A percentile compares a stretch with the other conserved stretches of the same genome.
These are phyloP conservation scores for Quercus aquifolioides DNA, from an alignment of 306 rosid genomes.

Conservation along the genomic window DNA sequence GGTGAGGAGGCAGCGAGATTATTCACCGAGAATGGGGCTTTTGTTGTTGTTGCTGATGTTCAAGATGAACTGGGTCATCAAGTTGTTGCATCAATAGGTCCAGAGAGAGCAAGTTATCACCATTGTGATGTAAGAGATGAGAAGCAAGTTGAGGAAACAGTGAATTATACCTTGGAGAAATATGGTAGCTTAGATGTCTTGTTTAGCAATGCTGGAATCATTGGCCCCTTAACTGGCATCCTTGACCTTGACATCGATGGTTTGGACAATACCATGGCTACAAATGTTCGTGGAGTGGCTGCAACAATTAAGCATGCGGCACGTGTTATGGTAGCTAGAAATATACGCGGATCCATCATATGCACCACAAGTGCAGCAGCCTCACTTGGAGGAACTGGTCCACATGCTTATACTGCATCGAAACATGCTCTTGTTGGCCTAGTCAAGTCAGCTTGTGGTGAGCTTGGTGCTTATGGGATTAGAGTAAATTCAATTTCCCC, in stretches of 20 bases:
- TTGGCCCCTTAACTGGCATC: slow-evolving; percentile 57
- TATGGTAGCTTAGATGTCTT: slow-evolving; percentile 61
- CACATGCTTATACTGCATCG: slow-evolving; percentile 57
- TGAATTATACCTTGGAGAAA: slow-evolving; percentile 49
- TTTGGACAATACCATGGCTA: slow-evolving; percentile 59
- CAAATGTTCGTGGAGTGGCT: slow-evolving; percentile 69
- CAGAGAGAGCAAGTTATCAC: slow-evolving; percentile 44
- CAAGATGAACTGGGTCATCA: slow-evolving; percentile 68
- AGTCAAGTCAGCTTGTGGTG: slow-evolving; percentile 63
- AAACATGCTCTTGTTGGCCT: slow-evolving; percentile 75
- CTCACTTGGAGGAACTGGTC: slow-evolving; percentile 60
- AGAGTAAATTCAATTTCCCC: slow-evolving; percentile 84
- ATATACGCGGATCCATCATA: slow-evolving; percentile 58
- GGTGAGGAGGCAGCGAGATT: slow-evolving; percentile 70
- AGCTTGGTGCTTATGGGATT: slow-evolving; percentile 75
- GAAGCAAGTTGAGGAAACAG: slow-evolving; percentile 56
- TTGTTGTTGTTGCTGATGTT: slow-evolving; percentile 62
- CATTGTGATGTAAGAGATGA: slow-evolving; percentile 89
- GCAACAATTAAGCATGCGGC: slow-evolving; percentile 66
- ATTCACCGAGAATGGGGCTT: slow-evolving; percentile 65
- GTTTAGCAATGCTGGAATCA: slow-evolving; percentile 81
- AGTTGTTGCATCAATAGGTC: slow-evolving; percentile 50
- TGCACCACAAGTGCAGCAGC: slow-evolving; percentile 83
- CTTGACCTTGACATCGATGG: slow-evolving; percentile 64
- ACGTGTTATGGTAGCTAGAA: slow-evolving; percentile 61